Base-by-base conservation (phyloP, 306 rosid species). In the Calophaca sinica region DNA sequence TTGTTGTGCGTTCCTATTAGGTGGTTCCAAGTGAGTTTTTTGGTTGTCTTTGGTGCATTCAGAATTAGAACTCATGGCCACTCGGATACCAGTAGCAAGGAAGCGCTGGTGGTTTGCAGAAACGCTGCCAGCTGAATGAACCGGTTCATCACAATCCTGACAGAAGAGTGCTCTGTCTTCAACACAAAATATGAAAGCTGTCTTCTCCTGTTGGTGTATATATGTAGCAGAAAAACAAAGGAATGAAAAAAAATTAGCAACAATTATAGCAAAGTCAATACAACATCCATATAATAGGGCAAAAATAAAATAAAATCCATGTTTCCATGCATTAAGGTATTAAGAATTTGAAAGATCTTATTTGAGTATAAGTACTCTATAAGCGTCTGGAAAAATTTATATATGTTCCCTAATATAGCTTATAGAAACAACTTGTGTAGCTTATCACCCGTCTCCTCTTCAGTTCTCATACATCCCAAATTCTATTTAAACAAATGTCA, bases 111-210 rank as follows among this genome's bases (percentile, higher is more conserved):
- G 99, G 83, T 88, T 90, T 1, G 97, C 96, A 2, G 99, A 82
- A 46, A 84, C 88, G 79, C 89, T 89, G 8, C 90, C 93, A 13
- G 88, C 84, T 10, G 93, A 73, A 65, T 94, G 99, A 75, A 92
- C 85, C 36, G 97, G 81, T 73, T 88, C 99, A 80, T 94, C 97
- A 45, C 99, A 94, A 36, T 92, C 92, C 73, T 94, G 85, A 84
- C 99, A 94, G 77, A 94, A 86, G 6, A 94, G 92, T 48, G 99
- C 99, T 81, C 97, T 90, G 84, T 94, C 99, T 84, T 94, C 96
- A 20, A 94, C 96, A 66, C 99, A 94, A 74, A 94, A 94, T 77
- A 94, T 94, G 85, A 94, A 94, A 65, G 99, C 97, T 58, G 96
- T 57, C 90, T 90, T 94, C 26, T 94, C 99, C 97, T 94, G 86